Percentiles rank a stretch among this genome's conserved stretches.
phyloP scores from a whole-genome alignment of 2,329 filamentous ascomycete species.

The Arthrobotrys sphaeroides region DNA sequence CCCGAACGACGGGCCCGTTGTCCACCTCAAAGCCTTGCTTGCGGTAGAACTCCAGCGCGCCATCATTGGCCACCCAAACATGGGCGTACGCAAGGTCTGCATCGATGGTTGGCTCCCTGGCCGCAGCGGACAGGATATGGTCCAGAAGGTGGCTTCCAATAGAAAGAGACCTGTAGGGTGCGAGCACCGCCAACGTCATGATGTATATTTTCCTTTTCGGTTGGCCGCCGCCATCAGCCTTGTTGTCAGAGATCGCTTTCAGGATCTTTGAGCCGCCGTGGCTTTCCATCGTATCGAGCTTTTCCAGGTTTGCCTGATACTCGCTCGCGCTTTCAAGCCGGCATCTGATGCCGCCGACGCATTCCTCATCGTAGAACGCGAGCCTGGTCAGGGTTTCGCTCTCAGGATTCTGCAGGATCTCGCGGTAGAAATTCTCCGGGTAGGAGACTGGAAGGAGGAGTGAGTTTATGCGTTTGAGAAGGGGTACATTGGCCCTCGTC shows the following conservation, averaged over 20 bases:
- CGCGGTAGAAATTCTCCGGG: slow-evolving; percentile 71
- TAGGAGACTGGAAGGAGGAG: slow-evolving; percentile 73
- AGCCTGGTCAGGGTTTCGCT: slow-evolving; percentile 56
- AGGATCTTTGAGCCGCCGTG: slow-evolving; percentile 59
- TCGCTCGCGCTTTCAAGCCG: slow-evolving; percentile 69
- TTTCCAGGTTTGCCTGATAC: slow-evolving; percentile 30
- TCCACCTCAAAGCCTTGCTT: slow-evolving; percentile 68
- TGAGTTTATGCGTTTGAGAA: slow-evolving; percentile 72
- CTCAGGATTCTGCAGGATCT: slow-evolving; percentile 65
- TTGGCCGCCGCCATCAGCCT: neutral
- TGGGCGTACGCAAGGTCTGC: slow-evolving; percentile 69
- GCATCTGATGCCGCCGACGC: slow-evolving; percentile 70
- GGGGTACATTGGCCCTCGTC: slow-evolving; percentile 66
- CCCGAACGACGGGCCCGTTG: slow-evolving; percentile 61
- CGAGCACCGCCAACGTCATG: slow-evolving; percentile 71
- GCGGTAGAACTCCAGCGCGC: slow-evolving; percentile 72
- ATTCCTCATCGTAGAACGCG: slow-evolving; percentile 56
- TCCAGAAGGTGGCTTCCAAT: slow-evolving; percentile 70
- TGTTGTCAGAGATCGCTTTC: slow-evolving; percentile 53
- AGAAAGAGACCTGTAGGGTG: slow-evolving; percentile 71
- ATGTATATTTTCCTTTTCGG: slow-evolving; percentile 68
- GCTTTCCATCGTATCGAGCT: neutral
- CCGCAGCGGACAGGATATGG: slow-evolving; percentile 64
- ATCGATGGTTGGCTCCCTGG: slow-evolving; percentile 61
- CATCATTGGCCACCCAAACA: slow-evolving; percentile 74